A percentile compares a stretch with the other conserved stretches of the same genome.
phyloP scores from a whole-genome alignment of 2,329 filamentous ascomycete species.

The Aspergillus brunneoviolaceus region DNA sequence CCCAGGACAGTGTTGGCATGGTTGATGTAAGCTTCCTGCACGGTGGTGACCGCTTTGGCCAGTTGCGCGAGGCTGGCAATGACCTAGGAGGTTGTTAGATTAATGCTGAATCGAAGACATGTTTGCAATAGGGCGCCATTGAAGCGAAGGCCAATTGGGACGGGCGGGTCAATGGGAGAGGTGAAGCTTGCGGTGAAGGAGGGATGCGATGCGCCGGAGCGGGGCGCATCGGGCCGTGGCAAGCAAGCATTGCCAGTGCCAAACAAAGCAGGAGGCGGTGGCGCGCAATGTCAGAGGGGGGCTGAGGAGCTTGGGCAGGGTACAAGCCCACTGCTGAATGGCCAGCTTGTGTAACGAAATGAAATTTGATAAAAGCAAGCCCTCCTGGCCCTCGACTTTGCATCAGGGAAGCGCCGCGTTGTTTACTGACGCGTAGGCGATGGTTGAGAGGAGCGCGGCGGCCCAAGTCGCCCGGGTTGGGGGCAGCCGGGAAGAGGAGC shows the following conservation, averaged over 20 bases:
- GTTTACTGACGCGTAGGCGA: conserved; percentile 16
- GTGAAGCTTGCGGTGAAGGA: conserved; percentile 8
- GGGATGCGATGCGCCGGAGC: conserved; percentile 5
- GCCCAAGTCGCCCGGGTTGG: conserved; percentile 5
- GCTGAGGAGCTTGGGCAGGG: not conserved
- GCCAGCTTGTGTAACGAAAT: not conserved
- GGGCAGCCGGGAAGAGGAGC: not conserved
- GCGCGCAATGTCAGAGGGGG: not conserved
- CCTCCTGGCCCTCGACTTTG: not conserved
- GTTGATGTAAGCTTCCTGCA: conserved; percentile 80
- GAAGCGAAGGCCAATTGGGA: not conserved
- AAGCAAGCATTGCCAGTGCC: not conserved
- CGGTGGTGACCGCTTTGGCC: conserved; percentile 73
- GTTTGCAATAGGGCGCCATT: not conserved
- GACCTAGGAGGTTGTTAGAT: conserved; percentile 56
- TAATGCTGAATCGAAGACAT: conserved; percentile 5
- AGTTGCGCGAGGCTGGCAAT: conserved; percentile 76
- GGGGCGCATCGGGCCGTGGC: not conserved
- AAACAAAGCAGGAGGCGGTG: not conserved
- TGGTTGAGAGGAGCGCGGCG: conserved; percentile 1
- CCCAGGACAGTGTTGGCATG: conserved; percentile 83
- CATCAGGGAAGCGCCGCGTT: conserved; percentile 1
- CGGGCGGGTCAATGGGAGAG: not conserved
- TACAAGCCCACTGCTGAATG: not conserved
- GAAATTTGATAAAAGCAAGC: not conserved